A percentile compares a stretch with the other conserved stretches of the same genome.
Conservation (phyloP, 805 yeast species). For the Saturnispora besseyi region DNA sequence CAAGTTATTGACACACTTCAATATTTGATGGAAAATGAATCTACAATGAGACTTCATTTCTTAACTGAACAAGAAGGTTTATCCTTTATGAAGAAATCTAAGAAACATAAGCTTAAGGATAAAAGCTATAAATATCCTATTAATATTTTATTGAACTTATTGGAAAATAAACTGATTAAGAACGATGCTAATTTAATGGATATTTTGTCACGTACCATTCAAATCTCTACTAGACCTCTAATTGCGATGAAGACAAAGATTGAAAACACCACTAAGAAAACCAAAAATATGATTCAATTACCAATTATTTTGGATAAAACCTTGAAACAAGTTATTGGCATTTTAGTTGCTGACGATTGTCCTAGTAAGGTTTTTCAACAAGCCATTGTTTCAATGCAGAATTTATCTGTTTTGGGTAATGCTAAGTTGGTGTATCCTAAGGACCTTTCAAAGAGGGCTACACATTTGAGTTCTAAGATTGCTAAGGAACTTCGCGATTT, state of each 20-base stretch:
- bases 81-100: slow-evolving; percentile 32
- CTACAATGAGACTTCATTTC: slow-evolving; percentile 63
- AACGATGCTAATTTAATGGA: slow-evolving; percentile 75
- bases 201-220: slow-evolving; percentile 61
- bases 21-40: slow-evolving; percentile 56
- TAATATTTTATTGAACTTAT: slow-evolving; percentile 52
- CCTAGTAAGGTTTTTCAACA: slow-evolving; percentile 79
- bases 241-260: slow-evolving; percentile 37
- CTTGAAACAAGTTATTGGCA: slow-evolving; percentile 52
- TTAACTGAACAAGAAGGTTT: slow-evolving; percentile 66
- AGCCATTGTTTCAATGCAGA: slow-evolving; percentile 72
- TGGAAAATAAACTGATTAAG: slow-evolving; percentile 55
- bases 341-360: slow-evolving; percentile 74
- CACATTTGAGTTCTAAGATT: slow-evolving; percentile 44
- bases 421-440: slow-evolving; percentile 58
- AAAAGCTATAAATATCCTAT: slow-evolving; percentile 58
- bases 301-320: slow-evolving; percentile 60
- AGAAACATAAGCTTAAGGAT: slow-evolving; percentile 30
- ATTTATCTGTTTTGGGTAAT: slow-evolving; percentile 50
- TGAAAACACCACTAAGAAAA: slow-evolving; percentile 23
- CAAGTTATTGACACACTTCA: slow-evolving; percentile 72
- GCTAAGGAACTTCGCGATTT: slow-evolving; percentile 47
- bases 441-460: slow-evolving; percentile 59
- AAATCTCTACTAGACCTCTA: slow-evolving; percentile 68
- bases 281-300: slow-evolving; percentile 29